Base-by-base conservation (phyloP, 768 basidiomycete genomes). In the Boletus insuetus region DNA sequence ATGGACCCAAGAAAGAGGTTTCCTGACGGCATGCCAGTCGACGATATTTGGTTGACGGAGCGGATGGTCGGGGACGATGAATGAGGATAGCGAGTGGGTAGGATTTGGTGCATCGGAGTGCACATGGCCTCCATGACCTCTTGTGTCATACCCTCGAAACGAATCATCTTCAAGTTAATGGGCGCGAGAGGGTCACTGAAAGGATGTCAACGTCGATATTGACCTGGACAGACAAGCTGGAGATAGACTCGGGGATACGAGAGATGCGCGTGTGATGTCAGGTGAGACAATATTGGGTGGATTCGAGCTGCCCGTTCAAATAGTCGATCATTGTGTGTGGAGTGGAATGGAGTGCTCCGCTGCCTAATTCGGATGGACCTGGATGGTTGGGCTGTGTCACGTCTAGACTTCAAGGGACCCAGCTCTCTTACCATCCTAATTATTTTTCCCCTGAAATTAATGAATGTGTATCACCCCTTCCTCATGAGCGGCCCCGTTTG, bases 121-220 rank as follows among this genome's bases (percentile, higher is more conserved):
- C 87, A 89, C 84, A 91, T 88, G 8, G 89, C 85, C 68, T 89
- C 85, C 79, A 87, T 83, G 46, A 90, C 86, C 63, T 89, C 88
- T 29, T 83, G 81, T 13, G 87, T 78, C 57, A 90, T 74, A 52
- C 77, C 81, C 69, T 90, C 87, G 77, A 90, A 89, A 50, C 87
- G 83, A 67, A 91, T 90, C 88, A 90, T 90, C 29, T 55, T 49
- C n/a, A 40, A 4, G 39, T 13, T 11, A 16, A 38, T 47, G 49
- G 24, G 46, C 8, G n/a, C 16, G 38, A 17, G n/a, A 39, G 14
- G 17, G 38, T 17, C n/a, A n/a, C n/a, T n/a, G 38, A 35, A 35
- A 14, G 11, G 34, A 35, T 11, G 14, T 35, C 14, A 35, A 35
- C 19, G 51, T 24, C 6, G 48, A 53, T 53, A 34, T 42, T 45